Base-by-base conservation (phyloP, 2,329 filamentous ascomycete genomes). In the Trichoderma semiorbis region DNA sequence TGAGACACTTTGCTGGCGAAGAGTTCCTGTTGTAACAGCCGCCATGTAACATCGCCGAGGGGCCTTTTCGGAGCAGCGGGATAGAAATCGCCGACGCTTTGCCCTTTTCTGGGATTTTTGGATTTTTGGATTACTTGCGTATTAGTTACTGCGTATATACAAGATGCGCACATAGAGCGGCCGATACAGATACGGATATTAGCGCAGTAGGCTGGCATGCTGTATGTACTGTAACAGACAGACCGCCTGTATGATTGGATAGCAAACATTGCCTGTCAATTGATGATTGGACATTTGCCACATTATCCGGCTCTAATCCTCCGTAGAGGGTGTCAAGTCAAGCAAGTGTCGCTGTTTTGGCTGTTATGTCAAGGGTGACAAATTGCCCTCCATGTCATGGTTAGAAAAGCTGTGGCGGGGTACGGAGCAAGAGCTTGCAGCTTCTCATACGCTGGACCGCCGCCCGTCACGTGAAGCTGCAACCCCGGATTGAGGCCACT, bases 1-100 rank as follows among this genome's bases (percentile, higher is more conserved):
- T 96, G 70, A 87, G 85, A 77, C 95, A 98, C 82, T 98, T 93
- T 92, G 83, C 94, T 3, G 86, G 91, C 67, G 86, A 91, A 61
- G 91, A 91, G 77, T 98, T 98, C 78, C 71, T 82, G 73, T 75
- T 77, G 34, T 82, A 76, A 73, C 55, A n/a, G 57, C 26, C n/a
- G 30, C 16, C 26, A 67, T 21, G 53, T 30, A 30, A 50, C 12
- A 43, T 58, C 18, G 34, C 50, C 18, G 26, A 60, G 55, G 36
- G 65, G n/a, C 28, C 3, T 12, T 24, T 60, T 39, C 34, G 65
- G 55, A 32, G 12, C 30, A 47, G 53, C 26, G 24, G 39, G 66
- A 39, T 50, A 61, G 60, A 50, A 69, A 10, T 69, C 36, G 57
- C 67, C 67, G 57, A 61, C 28, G 57, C 30, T 18, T 28, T 28